Evolutionary conservation across 2,329 filamentous ascomycete species (phyloP), one percentile per base, ranked within the genome.

Genomic region (Dichotomopilus funicola): DNA sequence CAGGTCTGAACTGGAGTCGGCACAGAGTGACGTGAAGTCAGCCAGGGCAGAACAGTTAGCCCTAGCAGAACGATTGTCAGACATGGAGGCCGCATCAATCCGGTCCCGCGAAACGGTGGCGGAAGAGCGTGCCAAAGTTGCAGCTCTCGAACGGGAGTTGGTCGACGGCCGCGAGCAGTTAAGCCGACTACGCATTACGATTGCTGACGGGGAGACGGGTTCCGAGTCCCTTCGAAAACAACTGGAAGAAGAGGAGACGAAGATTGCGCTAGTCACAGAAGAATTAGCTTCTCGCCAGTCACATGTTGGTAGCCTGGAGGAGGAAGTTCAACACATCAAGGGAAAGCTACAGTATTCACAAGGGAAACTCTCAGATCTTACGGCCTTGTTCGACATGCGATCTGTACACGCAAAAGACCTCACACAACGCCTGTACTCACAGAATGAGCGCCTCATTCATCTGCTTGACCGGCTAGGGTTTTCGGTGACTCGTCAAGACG

Each of bases 391-490:
- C 47, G 83, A 90, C 44, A 78, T 82, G 46, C 87, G 90, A 46
- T 86, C 87, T 42, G 75, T 78, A 51, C 86, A 85, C 59, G 86
- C 89, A 5, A 90, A 89, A 67, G 89, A 96, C 60, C 75, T 97
- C 10, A 95, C 91, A 1, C 87, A 91, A 65, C 83, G 86, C 54
- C 77, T 96, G 4, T 95, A 89, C 68, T 79, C 83, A 1, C 89
- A 96, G 59, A 91, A 94, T 59, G 88, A 95, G 63, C 86, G 89
- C 31, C 77, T 96, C n/a, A 81, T 82, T 57, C 84, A 87, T 51
- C 82, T 99, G 48, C 77, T 99, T 0, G 91, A 97, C 67, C 83
- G 90, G 35, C 78, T 97, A 4, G 92, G 92, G 10, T 96, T 94
- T 67, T 84, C 87, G 0, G 80, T 97, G 12, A 83, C 83, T 2